Base-by-base conservation (phyloP, 495 filamentous ascomycete species). In the Penicillium odoratum region DNA sequence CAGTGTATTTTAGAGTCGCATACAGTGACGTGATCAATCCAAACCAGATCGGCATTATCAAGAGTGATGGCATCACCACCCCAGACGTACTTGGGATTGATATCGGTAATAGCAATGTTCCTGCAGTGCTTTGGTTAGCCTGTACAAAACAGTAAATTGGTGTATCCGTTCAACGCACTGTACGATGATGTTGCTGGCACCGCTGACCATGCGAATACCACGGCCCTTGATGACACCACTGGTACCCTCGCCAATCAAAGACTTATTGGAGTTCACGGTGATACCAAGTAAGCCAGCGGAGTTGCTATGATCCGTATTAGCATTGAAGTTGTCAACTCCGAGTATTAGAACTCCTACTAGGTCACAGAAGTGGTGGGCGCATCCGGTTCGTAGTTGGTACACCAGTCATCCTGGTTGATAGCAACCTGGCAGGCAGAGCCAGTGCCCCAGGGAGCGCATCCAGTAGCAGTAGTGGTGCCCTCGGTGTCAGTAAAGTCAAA, bases 401-500 rank as follows among this genome's bases (percentile, higher is more conserved):
- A 81, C 79, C 79, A 80, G 63, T 71, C 58, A 56, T 80, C 67
- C 65, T 76, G 59, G 69, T 82, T 80, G 60, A 85, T 84, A 43
- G 83, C 83, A 48, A 78, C 52, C 67, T 80, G 83, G 62, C 73
- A 81, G 31, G 43, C 75, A 51, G 64, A 65, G 31, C 46, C 69
- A 51, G 75, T 77, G 18, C 72, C 72, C 74, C 78, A 79, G 18
- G 74, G 74, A 46, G 76, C 71, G 53, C 79, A 82, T 30, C 79
- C 80, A 47, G 69, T 76, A 36, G 47, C 63, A 46, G 69, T 69
- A n/a, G 63, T 67, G 10, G 71, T 74, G 46, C 76, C 77, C 61
- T 79, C 77, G 21, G 61, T 76, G 48, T 64, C 69, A 34, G 60
- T 69, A 71, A 76, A 80, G 63, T 79, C 76, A 55, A 74, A 77